Percentiles rank a stretch among this genome's conserved stretches.
phyloP scores from a whole-genome alignment of 78 protist species.

The Pelomyxa schiedti region DNA sequence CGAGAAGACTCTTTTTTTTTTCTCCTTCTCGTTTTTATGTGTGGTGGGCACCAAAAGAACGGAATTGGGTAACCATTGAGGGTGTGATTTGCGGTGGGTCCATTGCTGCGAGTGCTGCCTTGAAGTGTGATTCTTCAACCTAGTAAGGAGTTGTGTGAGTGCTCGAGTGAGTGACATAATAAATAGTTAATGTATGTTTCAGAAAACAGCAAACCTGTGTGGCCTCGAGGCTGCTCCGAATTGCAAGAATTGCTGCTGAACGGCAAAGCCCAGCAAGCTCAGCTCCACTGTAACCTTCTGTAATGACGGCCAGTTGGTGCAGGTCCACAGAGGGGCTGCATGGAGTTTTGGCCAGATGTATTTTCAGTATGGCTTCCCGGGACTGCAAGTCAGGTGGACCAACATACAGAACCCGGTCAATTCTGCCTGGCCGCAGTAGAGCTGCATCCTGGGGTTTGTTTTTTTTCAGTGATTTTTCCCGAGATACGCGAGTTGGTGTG shows the following conservation, averaged over 20 bases:
- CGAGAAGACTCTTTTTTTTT: no score
- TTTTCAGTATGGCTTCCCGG: constrained; percentile 45
- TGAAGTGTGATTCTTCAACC: no score
- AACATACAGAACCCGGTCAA: constrained; percentile 75
- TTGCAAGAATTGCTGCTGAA: constrained; percentile 72
- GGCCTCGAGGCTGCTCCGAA: no score
- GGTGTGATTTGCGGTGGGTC: no score
- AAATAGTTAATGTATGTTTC: no score
- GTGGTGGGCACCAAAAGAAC: no score
- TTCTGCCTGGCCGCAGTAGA: constrained; percentile 83
- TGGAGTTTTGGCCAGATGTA: constrained; percentile 41
- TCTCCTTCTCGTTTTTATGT: no score
- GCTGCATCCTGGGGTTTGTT: constrained; percentile 64
- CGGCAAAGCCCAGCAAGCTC: constrained; percentile 82
- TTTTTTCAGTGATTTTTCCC: background rate
- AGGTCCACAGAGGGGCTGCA: constrained; percentile 21
- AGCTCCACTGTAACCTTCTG: constrained; percentile 84
- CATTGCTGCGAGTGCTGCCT: no score
- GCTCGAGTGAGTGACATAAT: no score
- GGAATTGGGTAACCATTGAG: no score
- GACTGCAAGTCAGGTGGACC: constrained; percentile 55
- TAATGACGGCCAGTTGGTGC: background rate
- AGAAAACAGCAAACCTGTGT: no score
- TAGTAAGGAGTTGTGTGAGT: no score
- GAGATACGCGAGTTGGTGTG: background rate